Evolutionary conservation across 2,329 filamentous ascomycete species (phyloP), one percentile per base, ranked within the genome.

Genomic region (Penicillium sclerotigenum): DNA sequence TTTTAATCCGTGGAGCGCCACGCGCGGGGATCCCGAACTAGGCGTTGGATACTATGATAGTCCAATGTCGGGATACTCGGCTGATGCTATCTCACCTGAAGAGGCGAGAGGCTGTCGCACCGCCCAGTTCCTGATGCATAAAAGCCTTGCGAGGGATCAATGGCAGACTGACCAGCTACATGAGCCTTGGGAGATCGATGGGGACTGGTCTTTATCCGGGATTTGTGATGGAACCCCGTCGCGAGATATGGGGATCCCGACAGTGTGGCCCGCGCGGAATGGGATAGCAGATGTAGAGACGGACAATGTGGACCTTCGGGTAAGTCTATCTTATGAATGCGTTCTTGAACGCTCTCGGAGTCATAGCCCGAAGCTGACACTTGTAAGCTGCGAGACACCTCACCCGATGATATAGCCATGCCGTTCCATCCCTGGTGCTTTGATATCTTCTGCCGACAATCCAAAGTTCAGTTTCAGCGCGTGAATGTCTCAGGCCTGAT

Each of bases 381-480:
- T 36, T 26, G 2, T 5, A 29, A 52, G 34, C 7, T 2, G 47
- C 37, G 18, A 37, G 3, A 31, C 2, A 20, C 2, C n/a, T 14
- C 9, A 4, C 18, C 47, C 24, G 20, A 52, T 20, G 37, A 45
- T 4, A 40, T 52, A 24, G 51, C 46, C 5, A 59, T 65, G 57
- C 63, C 59, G 3, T 64, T 65, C 29, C 61, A 64, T 33, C 59
- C 63, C 1, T 62, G 59, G 61, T 62, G 61, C 37, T 64, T 65
- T 26, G 59, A 63, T 50, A 63, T 63, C 18, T 61, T 62, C 38
- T 57, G 45, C 18, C 58, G 58, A 5, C 59, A 57, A 38, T 59
- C 61, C 2, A 57, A 60, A 42, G 16, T n/a, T 18, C 55, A 42
- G 2, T 60, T 65, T 28, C 34, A 49, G 16, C 14, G n/a, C 7